These are phyloP conservation scores for Maudiozyma humilis DNA, from an alignment of 1,139 yeast genomes.

Conservation along the genomic window DNA sequence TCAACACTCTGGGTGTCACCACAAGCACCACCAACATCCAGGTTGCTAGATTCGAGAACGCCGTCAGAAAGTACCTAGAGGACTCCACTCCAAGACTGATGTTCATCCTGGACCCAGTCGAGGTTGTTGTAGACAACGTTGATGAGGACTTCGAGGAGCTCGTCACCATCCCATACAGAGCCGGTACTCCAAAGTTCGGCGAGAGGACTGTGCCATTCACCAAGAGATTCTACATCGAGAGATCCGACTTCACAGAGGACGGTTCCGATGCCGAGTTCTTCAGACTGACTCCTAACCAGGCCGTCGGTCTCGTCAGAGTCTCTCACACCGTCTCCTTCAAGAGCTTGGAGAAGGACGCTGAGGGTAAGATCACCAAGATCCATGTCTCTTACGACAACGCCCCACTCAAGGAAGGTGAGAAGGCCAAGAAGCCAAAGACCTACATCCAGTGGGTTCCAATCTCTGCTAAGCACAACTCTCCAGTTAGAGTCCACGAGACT, in stretches of 20 bases:
- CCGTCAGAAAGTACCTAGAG: slow-evolving; percentile 82
- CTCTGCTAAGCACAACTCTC: slow-evolving; percentile 50
- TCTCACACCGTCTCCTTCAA: slow-evolving; percentile 76
- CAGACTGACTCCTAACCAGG: slow-evolving; percentile 81
- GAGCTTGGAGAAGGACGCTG: slow-evolving; percentile 45
- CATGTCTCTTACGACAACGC: slow-evolving; percentile 76
- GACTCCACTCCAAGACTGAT: slow-evolving; percentile 88
- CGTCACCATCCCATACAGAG: slow-evolving; percentile 80
- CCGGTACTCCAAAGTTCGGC: slow-evolving; percentile 69
- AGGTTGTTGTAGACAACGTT: slow-evolving; percentile 74
- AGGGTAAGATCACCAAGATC: slow-evolving; percentile 60
- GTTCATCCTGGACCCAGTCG: slow-evolving; percentile 85
- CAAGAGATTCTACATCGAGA: slow-evolving; percentile 71
- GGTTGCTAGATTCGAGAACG: slow-evolving; percentile 77
- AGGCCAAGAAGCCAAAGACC: slow-evolving; percentile 73
- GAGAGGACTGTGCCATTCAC: slow-evolving; percentile 70
- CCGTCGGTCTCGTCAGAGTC: slow-evolving; percentile 92
- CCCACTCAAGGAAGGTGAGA: slow-evolving; percentile 3
- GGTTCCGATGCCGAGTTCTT: slow-evolving; percentile 55
- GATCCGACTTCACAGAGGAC: slow-evolving; percentile 75
- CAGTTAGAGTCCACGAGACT: slow-evolving; percentile 61
- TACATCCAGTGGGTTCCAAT: slow-evolving; percentile 95
- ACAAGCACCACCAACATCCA: slow-evolving; percentile 89
- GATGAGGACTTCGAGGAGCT: slow-evolving; percentile 63
- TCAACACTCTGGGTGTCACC: slow-evolving; percentile 93